Percentiles rank a stretch among this genome's conserved stretches.
Evolutionary conservation across 75 land plant genomes (phyloP).

Genomic region (Chamaecyparis obtusa): DNA sequence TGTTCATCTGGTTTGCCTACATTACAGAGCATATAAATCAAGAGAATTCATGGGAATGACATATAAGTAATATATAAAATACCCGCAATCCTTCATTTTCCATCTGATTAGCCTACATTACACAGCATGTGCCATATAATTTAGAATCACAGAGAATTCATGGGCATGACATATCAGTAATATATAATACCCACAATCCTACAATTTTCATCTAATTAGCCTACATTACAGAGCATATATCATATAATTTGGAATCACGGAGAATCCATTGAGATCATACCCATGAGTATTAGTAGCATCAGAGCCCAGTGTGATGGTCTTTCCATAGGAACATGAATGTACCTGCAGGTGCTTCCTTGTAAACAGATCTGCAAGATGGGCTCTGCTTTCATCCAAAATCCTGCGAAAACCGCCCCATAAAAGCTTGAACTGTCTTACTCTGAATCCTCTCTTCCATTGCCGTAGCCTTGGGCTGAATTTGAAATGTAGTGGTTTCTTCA

Average conservation of each 20-base stretch:
- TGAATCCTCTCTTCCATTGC: background rate
- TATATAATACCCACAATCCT: too few species aligned
- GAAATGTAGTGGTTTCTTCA: background rate
- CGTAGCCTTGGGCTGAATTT: background rate
- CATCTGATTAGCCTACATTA: too few species aligned
- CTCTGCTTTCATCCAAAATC: background rate
- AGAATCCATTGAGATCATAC: background rate
- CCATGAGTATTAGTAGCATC: background rate
- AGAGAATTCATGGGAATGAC: background rate
- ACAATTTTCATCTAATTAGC: too few species aligned
- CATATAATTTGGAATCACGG: background rate
- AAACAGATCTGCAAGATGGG: slow-evolving; percentile 3
- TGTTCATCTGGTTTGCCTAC: too few species aligned
- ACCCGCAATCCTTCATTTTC: too few species aligned
- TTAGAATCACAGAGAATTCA: too few species aligned
- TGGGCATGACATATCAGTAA: too few species aligned
- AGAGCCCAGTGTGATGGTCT: background rate
- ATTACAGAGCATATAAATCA: background rate
- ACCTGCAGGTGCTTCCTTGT: background rate
- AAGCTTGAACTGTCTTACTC: background rate
- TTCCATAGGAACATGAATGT: background rate
- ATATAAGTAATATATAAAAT: too few species aligned
- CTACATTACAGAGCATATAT: background rate
- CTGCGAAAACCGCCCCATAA: background rate
- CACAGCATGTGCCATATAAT: too few species aligned